A percentile compares a stretch with the other conserved stretches of the same genome.
Evolutionary conservation across 768 basidiomycete genomes (phyloP).

Genomic region (Leccinum sublutescens): DNA sequence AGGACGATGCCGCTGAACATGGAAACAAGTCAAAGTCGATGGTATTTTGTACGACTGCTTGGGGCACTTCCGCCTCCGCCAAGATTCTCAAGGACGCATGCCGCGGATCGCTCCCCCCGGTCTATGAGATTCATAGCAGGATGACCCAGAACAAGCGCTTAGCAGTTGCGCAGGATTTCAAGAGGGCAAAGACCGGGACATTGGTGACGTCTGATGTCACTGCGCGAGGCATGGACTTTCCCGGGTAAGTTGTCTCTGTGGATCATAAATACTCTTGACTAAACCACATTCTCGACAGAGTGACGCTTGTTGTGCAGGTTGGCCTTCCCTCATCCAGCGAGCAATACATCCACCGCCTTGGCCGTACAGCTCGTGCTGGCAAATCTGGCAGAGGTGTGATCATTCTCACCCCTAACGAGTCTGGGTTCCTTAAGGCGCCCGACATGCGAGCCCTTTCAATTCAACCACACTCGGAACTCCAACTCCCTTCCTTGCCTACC

Average conservation of each 20-base stretch:
- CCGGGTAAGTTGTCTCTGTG: conserved; percentile 38
- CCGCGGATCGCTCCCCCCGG: conserved; percentile 30
- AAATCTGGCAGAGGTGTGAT: conserved; percentile 57
- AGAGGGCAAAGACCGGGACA: conserved; percentile 41
- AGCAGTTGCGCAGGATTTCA: conserved; percentile 51
- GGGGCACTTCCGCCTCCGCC: conserved; percentile 46
- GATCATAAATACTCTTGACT: conserved; percentile 1
- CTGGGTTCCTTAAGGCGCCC: conserved; percentile 42
- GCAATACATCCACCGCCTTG: conserved; percentile 79
- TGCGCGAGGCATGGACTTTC: conserved; percentile 69
- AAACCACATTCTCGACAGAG: conserved; percentile 31
- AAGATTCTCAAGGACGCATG: conserved; percentile 35
- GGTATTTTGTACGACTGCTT: conserved; percentile 68
- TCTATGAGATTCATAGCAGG: conserved; percentile 58
- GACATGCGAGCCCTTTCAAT: conserved; percentile 44
- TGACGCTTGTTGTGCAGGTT: conserved; percentile 59
- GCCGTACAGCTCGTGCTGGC: conserved; percentile 76
- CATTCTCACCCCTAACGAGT: conserved; percentile 51
- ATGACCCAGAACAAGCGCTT: conserved; percentile 49
- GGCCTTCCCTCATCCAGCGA: conserved; percentile 69
- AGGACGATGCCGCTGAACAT: conserved; percentile 33
- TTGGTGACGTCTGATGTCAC: conserved; percentile 57
- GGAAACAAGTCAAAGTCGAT: conserved; percentile 43
- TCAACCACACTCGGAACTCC: conserved; percentile 27
- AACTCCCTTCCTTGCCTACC: conserved; percentile 25